Percentiles rank a stretch among this genome's conserved stretches.
phyloP scores from a whole-genome alignment of 176 grass and related monocot genomes.

The Puya raimondii region DNA sequence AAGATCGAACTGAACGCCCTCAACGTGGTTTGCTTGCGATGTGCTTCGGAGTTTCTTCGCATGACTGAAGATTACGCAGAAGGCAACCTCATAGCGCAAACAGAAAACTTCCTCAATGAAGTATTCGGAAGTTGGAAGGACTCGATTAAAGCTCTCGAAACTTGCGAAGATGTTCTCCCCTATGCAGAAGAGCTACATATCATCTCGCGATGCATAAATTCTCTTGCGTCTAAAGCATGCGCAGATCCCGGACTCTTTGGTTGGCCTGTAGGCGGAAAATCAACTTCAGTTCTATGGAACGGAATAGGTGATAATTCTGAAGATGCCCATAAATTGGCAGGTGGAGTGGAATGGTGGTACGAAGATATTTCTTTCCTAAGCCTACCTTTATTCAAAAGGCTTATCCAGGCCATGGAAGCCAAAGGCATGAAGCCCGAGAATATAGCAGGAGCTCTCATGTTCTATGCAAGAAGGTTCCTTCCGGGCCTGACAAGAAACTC shows the following conservation, averaged over 20 bases:
- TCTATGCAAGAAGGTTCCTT: constrained; percentile 53
- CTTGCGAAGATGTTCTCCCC: constrained; percentile 58
- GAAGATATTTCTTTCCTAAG: constrained; percentile 65
- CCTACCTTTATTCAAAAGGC: constrained; percentile 69
- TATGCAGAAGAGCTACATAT: constrained; percentile 59
- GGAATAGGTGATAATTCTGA: constrained; percentile 23
- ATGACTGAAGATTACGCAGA: constrained; percentile 82
- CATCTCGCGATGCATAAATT: constrained; percentile 52
- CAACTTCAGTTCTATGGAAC: constrained; percentile 44
- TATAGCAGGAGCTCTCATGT: constrained; percentile 55
- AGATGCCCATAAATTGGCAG: constrained; percentile 22
- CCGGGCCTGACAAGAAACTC: constrained; percentile 47
- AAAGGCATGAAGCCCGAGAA: constrained; percentile 55
- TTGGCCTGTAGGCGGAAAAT: constrained; percentile 50
- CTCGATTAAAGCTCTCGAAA: constrained; percentile 62
- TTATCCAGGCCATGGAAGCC: constrained; percentile 58
- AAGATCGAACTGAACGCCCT: constrained; percentile 66
- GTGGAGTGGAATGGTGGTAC: constrained; percentile 61
- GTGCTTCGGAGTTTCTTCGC: constrained; percentile 61
- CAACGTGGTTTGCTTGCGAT: constrained; percentile 64
- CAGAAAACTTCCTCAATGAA: constrained; percentile 60
- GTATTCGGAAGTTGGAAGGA: constrained; percentile 70
- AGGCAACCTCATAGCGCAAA: constrained; percentile 66
- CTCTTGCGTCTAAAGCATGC: constrained; percentile 61
- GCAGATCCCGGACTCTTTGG: constrained; percentile 48